A percentile compares a stretch with the other conserved stretches of the same genome.
Conservation (phyloP, 305 asterid species). For the Fraxinus sp. region DNA sequence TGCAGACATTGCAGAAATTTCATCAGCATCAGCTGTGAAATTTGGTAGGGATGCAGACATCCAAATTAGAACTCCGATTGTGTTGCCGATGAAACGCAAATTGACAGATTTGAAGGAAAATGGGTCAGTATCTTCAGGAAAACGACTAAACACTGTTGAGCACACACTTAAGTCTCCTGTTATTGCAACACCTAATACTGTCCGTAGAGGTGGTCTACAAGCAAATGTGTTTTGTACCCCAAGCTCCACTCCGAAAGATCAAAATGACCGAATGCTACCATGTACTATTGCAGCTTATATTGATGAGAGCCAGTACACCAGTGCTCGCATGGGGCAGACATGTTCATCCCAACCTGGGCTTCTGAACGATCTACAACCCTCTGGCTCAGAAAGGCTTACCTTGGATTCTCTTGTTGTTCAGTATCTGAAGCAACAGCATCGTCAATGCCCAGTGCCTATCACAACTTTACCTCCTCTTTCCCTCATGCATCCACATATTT, state of each 20-base stretch:
- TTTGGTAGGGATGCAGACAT: constrained; percentile 49
- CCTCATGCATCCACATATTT: constrained; percentile 89
- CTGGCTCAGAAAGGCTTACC: constrained; percentile 49
- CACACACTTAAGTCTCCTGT: constrained; percentile 55
- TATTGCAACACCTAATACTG: constrained; percentile 47
- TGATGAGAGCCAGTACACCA: constrained; percentile 49
- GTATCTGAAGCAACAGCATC: constrained; percentile 95
- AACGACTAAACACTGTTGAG: constrained; percentile 72
- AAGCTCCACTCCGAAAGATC: constrained; percentile 46
- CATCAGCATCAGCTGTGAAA: constrained; percentile 47
- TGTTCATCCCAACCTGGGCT: constrained; percentile 56
- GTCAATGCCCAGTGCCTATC: constrained; percentile 96
- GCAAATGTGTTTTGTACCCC: constrained; percentile 49
- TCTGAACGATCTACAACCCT: constrained; percentile 59
- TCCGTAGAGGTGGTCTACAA: constrained; percentile 53
- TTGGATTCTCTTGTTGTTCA: constrained; percentile 92
- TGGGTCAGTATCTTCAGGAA: constrained; percentile 49
- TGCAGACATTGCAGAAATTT: constrained; percentile 50
- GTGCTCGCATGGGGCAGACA: constrained; percentile 30
- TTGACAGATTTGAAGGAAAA: constrained; percentile 61
- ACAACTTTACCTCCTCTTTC: constrained; percentile 98
- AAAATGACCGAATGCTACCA: constrained; percentile 40
- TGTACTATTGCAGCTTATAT: constrained; percentile 40
- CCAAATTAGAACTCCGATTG: constrained; percentile 66
- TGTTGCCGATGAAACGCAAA: constrained; percentile 84